Evolutionary conservation across 768 basidiomycete genomes (phyloP).

Genomic region (Suillus fuscotomentosus): DNA sequence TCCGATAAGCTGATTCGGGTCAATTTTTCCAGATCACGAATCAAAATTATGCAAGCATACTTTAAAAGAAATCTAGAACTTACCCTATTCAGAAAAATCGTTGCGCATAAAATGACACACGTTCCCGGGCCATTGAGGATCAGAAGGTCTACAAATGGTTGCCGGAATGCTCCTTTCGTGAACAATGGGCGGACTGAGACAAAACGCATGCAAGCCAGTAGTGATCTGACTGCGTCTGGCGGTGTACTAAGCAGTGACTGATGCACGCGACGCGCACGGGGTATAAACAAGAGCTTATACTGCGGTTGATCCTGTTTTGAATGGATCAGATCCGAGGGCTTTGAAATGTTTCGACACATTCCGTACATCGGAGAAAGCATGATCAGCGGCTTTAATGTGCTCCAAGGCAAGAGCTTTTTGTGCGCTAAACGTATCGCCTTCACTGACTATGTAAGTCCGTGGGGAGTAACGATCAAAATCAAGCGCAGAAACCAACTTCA

Average conservation of each 20-base stretch:
- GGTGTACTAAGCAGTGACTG: conserved; percentile 73
- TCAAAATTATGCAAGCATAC: background rate
- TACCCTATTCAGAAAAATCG: conserved; percentile 72
- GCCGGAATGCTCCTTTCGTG: conserved; percentile 12
- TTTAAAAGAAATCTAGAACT: conserved; percentile 21
- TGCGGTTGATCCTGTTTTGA: background rate
- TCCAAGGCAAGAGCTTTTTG: conserved; percentile 72
- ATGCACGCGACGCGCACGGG: conserved; percentile 86
- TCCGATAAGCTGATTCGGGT: conserved; percentile 62
- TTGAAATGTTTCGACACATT: background rate
- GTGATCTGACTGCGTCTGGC: conserved; percentile 59
- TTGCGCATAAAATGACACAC: conserved; percentile 74
- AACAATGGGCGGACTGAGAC: conserved; percentile 55
- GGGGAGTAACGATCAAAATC: conserved; percentile 74
- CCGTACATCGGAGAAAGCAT: conserved; percentile 12
- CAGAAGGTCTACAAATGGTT: conserved; percentile 66
- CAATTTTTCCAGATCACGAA: conserved; percentile 10
- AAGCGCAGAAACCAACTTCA: conserved; percentile 68
- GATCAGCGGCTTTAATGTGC: conserved; percentile 17
- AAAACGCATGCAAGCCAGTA: conserved; percentile 59
- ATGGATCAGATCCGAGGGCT: background rate
- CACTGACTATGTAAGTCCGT: conserved; percentile 78
- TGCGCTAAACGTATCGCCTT: conserved; percentile 78
- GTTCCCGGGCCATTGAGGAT: conserved; percentile 96
- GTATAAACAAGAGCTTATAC: conserved; percentile 65